phyloP scores from a whole-genome alignment of 768 basidiomycete genomes.

The Amanita fuliginea region DNA sequence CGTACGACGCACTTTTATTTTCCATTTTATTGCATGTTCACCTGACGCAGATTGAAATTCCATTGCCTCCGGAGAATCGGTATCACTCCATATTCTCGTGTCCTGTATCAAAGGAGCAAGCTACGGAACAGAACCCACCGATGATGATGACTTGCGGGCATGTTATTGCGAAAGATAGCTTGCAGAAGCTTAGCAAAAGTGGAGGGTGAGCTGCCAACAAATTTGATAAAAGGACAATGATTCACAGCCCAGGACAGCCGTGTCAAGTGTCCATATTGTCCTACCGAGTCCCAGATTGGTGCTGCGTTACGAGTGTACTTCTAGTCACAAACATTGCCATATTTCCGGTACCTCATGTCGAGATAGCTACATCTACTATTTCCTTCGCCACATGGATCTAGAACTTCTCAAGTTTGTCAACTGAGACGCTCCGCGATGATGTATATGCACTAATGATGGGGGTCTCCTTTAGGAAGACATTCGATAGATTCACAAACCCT shows the following conservation, averaged over 20 bases:
- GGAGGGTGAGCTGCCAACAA: constrained; percentile 38
- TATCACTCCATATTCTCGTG: constrained; percentile 98
- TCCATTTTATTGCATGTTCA: neutral
- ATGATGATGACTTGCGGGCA: constrained; percentile 99
- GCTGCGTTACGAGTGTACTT: constrained; percentile 59
- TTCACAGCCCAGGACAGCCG: constrained; percentile 36
- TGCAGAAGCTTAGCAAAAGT: constrained; percentile 81
- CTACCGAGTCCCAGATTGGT: constrained; percentile 54
- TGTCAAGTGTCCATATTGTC: constrained; percentile 96
- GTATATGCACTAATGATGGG: neutral
- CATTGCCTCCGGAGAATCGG: constrained; percentile 71
- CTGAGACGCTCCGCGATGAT: neutral
- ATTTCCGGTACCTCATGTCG: neutral
- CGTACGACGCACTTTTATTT: constrained; percentile 28
- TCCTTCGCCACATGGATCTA: constrained; percentile 1
- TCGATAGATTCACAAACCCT: constrained; percentile 37
- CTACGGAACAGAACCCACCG: constrained; percentile 86
- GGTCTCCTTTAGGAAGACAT: constrained; percentile 24
- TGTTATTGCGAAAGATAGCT: constrained; percentile 86
- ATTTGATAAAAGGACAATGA: constrained; percentile 3
- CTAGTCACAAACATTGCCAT: constrained; percentile 15
- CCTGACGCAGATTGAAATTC: constrained; percentile 77
- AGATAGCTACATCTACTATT: neutral
- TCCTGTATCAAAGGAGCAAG: constrained; percentile 96
- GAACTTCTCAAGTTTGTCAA: constrained; percentile 12